These are phyloP conservation scores for Xylaria arbuscula DNA, from an alignment of 2,329 filamentous ascomycete genomes.

Conservation along the genomic window DNA sequence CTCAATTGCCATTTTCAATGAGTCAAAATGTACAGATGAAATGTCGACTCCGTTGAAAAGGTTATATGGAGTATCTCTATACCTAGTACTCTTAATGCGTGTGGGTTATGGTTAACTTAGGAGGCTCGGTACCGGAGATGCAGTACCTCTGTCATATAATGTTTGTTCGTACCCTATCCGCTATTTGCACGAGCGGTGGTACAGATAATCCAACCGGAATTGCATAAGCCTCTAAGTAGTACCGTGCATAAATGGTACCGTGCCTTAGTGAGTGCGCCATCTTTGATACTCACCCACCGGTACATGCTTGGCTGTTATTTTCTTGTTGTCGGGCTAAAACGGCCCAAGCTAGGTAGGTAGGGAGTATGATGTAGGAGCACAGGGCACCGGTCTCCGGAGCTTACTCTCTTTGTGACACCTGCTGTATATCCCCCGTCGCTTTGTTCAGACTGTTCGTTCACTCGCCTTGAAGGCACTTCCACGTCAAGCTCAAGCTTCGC, in stretches of 20 bases:
- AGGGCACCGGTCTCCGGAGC: neutral
- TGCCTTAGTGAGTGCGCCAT: conserved; percentile 10
- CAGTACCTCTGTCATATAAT: neutral
- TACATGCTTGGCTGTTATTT: too few relatives aligned
- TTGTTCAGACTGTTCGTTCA: neutral
- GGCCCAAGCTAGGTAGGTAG: neutral
- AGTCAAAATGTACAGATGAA: neutral
- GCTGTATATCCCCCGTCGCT: neutral
- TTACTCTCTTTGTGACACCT: neutral
- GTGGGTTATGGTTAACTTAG: neutral
- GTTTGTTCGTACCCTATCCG: neutral
- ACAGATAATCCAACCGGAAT: conserved; percentile 5
- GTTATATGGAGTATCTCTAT: neutral
- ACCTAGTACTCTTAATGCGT: neutral
- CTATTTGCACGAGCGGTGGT: neutral
- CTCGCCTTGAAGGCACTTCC: neutral
- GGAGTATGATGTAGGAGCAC: neutral
- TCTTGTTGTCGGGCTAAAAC: neutral
- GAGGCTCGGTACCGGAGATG: neutral
- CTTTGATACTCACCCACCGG: neutral
- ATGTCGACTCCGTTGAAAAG: neutral
- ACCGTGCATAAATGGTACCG: conserved; percentile 15
- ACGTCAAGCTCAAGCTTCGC: neutral
- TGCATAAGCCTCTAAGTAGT: neutral
- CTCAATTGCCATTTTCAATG: neutral